Conservation (phyloP, 257 asterid genomes). For the Thymus quinquecostatus region DNA sequence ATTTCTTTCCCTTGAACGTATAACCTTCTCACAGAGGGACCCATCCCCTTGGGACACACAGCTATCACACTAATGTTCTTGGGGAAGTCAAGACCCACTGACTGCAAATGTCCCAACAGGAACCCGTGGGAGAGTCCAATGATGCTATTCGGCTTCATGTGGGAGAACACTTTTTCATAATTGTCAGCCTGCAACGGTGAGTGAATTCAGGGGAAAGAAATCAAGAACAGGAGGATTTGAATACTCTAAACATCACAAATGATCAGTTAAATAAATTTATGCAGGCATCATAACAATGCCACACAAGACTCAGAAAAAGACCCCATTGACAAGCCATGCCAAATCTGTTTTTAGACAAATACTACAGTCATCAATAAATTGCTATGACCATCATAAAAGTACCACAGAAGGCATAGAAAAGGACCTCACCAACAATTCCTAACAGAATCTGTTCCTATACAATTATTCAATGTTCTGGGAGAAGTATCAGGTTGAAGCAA, state of each 20-base stretch:
- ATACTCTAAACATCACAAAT: background rate
- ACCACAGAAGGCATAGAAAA: slow-evolving; percentile 7
- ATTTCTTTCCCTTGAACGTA: slow-evolving; percentile 95
- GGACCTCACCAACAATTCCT: background rate
- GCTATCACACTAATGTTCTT: slow-evolving; percentile 90
- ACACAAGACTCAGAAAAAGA: slow-evolving; percentile 5
- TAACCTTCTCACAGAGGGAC: slow-evolving; percentile 97
- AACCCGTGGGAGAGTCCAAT: slow-evolving; percentile 98
- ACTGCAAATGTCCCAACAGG: slow-evolving; percentile 96
- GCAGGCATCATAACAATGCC: slow-evolving; percentile 10
- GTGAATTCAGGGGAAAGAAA: slow-evolving; percentile 15
- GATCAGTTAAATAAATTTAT: background rate
- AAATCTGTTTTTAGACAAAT: slow-evolving; percentile 11
- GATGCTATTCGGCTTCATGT: slow-evolving; percentile 94
- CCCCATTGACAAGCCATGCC: background rate
- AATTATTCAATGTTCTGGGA: slow-evolving; percentile 9
- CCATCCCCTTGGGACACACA: slow-evolving; percentile 99
- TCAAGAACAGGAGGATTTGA: background rate
- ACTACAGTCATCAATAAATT: background rate
- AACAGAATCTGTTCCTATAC: slow-evolving; percentile 3
- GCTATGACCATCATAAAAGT: background rate
- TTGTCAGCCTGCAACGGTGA: slow-evolving; percentile 77
- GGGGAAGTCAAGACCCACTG: slow-evolving; percentile 81
- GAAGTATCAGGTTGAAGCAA: slow-evolving; percentile 1
- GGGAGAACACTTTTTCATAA: slow-evolving; percentile 79